Evolutionary conservation across 331 rosid species (phyloP), one percentile per base, ranked within the genome.

Genomic region (Quercus tomentella): DNA sequence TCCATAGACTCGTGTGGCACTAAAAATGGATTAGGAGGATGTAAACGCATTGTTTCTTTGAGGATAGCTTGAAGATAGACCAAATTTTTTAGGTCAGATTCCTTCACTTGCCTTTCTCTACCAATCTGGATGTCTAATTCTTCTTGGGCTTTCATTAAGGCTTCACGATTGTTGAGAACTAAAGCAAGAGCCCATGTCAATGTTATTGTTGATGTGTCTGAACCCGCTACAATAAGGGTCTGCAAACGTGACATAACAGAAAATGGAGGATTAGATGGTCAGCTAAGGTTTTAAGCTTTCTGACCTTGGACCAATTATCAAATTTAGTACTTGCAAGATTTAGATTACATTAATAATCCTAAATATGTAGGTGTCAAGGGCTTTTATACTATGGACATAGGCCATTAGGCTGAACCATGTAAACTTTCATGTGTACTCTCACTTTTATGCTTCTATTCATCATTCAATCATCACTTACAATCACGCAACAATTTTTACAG

Each of bases 81-180:
- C 41, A 88, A 49, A 0, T 83, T 70, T 16, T 11, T 41, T 4
- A 81, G 55, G 49, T 88, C 83, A 2, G 80, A 56, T 45, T 86
- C 91, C 4, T 73, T 23, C 14, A 89, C 86, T 0, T 12, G 1
- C 35, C 86, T 80, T 33, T 78, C 80, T n/a, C 25, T 60, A 0
- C 91, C 91, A 0, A 90, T 80, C 3, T 84, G 76, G 3, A 5
- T 18, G 57, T 88, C 89, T 6, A 90, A 11, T 72, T 90, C 91
- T 1, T 80, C 58, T 63, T 78, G 82, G 16, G 73, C 89, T 57
- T 68, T 80, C 45, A 28, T 49, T 35, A 85, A 3, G 6, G 22
- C 52, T 2, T 70, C 41, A 2, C 9, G 75, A 25, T 88, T 67
- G 74, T 74, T 88, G 16, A 85, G 58, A 18, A 88, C 14, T 2